Percentiles rank a stretch among this genome's conserved stretches.
Evolutionary conservation across 208 protist genomes (phyloP).

Genomic region (Naegleria gruberi): DNA sequence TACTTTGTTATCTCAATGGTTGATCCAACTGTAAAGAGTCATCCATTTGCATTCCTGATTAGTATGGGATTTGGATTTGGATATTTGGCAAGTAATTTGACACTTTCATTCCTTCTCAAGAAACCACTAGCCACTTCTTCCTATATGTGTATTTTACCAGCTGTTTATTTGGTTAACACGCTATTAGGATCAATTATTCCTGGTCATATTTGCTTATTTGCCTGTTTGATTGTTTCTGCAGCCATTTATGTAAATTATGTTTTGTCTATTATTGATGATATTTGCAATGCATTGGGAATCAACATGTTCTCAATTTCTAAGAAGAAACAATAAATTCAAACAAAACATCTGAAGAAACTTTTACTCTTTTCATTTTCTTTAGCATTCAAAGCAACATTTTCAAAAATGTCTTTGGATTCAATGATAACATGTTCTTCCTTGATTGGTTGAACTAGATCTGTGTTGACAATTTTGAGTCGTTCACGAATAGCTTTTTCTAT

Average conservation of each 20-base stretch:
- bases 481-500: no score
- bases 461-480: no score
- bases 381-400: no score
- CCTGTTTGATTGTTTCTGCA: neutral
- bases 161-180: neutral
- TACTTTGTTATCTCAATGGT: neutral
- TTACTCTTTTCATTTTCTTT: no score
- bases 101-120: neutral
- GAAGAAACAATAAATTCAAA: neutral
- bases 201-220: neutral
- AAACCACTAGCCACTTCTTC: neutral
- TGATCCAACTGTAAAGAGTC: neutral
- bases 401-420: no score
- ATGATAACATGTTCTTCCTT: no score
- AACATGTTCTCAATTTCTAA: neutral
- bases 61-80: neutral
- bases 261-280: neutral
- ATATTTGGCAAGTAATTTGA: neutral
- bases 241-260: neutral
- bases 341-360: no score
- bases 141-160: neutral
- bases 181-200: neutral
- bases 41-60: neutral
- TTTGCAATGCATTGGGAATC: neutral
- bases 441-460: no score